These are phyloP conservation scores for Malus sieversii DNA, from an alignment of 306 rosid genomes.

Conservation along the genomic window DNA sequence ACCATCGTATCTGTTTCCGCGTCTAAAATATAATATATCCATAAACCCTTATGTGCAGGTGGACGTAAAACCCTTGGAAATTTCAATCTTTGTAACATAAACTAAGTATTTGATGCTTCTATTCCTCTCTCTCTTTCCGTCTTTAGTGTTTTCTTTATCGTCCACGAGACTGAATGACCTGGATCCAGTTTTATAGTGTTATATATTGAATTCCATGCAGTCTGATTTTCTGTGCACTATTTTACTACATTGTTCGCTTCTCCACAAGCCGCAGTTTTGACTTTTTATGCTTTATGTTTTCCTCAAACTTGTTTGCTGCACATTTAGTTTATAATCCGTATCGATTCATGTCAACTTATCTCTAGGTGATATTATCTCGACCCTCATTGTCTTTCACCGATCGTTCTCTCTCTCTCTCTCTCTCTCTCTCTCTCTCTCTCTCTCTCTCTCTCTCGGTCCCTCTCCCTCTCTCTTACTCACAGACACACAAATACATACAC, in stretches of 20 bases:
- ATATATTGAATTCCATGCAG: slow-evolving; percentile 22
- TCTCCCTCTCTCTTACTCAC: not conserved
- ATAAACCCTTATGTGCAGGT: slow-evolving; percentile 18
- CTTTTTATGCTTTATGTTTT: slow-evolving; percentile 19
- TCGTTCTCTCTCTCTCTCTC: not conserved
- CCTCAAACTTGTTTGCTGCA: slow-evolving; percentile 13
- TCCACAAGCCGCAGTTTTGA: slow-evolving; percentile 28
- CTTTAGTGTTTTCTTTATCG: slow-evolving; percentile 21
- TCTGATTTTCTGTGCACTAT: slow-evolving; percentile 32
- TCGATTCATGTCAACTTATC: slow-evolving; percentile 28
- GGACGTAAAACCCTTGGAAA: slow-evolving; percentile 30
- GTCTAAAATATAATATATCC: slow-evolving; percentile 10
- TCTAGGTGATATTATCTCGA: slow-evolving; percentile 20
- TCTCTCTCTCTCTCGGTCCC: not conserved
- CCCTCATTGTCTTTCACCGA: slow-evolving; percentile 6
- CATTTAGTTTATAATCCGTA: slow-evolving; percentile 14
- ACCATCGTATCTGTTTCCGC: slow-evolving; percentile 18
- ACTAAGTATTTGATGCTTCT: slow-evolving; percentile 52
- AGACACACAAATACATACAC: not conserved
- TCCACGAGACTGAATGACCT: slow-evolving; percentile 53
- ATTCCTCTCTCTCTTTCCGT: slow-evolving; percentile 36
- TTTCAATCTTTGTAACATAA: slow-evolving; percentile 36
- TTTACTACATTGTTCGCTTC: slow-evolving; percentile 16
- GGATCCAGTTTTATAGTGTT: slow-evolving; percentile 54
- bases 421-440: not conserved